Evolutionary conservation across 441 rosid species (phyloP).

Genomic region (Pelargonium australe): DNA sequence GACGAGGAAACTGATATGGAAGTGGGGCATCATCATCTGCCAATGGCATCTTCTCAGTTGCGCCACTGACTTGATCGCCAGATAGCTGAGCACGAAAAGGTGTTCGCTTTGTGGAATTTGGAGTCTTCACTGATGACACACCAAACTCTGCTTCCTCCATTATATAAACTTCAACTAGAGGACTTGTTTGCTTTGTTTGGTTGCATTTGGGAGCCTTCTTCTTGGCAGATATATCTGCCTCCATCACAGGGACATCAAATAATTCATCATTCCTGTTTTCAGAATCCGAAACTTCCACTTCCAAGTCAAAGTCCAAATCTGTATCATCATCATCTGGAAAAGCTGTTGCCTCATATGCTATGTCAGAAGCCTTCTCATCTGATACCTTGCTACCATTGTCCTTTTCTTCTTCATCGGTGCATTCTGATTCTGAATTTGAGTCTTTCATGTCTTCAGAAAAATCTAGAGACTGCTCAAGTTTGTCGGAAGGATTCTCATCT

Average conservation of each 20-base stretch:
- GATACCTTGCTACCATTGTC: background rate
- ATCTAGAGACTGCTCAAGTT: background rate
- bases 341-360: background rate
- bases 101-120: slow-evolving; percentile 10
- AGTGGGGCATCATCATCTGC: slow-evolving; percentile 29
- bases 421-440: background rate
- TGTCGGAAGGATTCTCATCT: background rate
- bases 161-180: slow-evolving; percentile 12
- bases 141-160: slow-evolving; percentile 21
- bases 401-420: slow-evolving; percentile 8
- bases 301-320: background rate
- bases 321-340: background rate
- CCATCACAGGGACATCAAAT: slow-evolving; percentile 15
- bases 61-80: background rate
- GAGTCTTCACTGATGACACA: slow-evolving; percentile 9
- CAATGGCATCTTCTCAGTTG: slow-evolving; percentile 15
- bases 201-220: slow-evolving; percentile 13
- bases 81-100: slow-evolving; percentile 10
- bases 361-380: background rate
- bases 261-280: slow-evolving; percentile 2
- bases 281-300: background rate
- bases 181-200: background rate
- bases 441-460: background rate
- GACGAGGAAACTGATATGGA: slow-evolving; percentile 36
- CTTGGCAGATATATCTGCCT: slow-evolving; percentile 10